Base-by-base conservation (phyloP, 345 rosid genomes). In the Carallia pectinifolia region DNA sequence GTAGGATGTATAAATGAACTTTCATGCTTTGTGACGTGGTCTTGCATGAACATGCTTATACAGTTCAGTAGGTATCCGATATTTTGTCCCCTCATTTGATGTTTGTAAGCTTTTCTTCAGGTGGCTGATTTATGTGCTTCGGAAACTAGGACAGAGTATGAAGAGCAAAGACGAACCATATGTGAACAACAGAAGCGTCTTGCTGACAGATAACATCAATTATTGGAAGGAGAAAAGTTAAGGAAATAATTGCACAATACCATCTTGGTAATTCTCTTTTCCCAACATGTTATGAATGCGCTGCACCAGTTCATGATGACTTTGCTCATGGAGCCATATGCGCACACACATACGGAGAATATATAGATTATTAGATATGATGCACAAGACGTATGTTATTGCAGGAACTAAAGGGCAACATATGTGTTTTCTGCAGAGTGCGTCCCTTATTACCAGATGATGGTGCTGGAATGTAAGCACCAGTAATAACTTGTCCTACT, bases 321-420 rank as follows among this genome's bases (percentile, higher is more conserved):
- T 44, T 44, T 44, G 50, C 50, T 12, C 50, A 44, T 12, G 16
- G 50, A 44, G 50, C 50, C 13, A 44, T 13, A 1, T 9, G 8
- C 23, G 23, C 23, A 23, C 23, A 23, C 23, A 23, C 23, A 23
- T 23, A 23, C 23, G 23, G 23, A 23, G 23, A 23, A 23, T 30
- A 69, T 44, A 27, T 37, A 29, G 15, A 48, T 27, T 8, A 23
- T 13, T 27, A 7, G 36, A 48, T 17, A 0, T 66, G 40, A 17
- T 40, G n/a, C 54, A 75, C 37, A 70, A n/a, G 54, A 6, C 17
- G 19, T 64, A 36, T 58, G 34, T 36, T 66, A 30, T 67, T 38
- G 13, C 75, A 91, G 98, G 98, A 94, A 85, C 75, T 94, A 7
- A 94, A 94, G 85, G 98, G 98, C n/a, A 94, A 94, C 60, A 95